These are phyloP conservation scores for Skeletonema menzelii DNA, from an alignment of 108 stramenopile genomes.

Conservation along the genomic window DNA sequence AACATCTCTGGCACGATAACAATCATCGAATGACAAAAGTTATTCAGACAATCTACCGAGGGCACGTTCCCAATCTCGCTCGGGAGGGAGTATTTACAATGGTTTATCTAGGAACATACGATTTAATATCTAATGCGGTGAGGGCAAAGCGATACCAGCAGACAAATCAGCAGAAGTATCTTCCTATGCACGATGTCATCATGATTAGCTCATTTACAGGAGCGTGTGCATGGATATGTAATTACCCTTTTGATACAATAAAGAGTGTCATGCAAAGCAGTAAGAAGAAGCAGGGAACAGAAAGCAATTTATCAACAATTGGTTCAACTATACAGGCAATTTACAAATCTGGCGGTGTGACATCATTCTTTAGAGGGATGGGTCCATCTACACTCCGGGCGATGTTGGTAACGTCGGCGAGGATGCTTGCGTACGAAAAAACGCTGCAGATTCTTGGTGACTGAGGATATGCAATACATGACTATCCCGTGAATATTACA, in stretches of 20 bases:
- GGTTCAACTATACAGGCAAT: not conserved
- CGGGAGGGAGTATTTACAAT: slow-evolving; percentile 57
- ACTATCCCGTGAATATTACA: too few species aligned
- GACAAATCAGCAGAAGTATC: not conserved
- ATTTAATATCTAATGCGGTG: slow-evolving; percentile 12
- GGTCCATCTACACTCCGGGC: slow-evolving; percentile 46
- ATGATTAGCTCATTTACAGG: slow-evolving; percentile 39
- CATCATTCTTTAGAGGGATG: slow-evolving; percentile 36
- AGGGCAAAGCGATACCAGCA: not conserved
- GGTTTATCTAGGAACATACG: slow-evolving; percentile 53
- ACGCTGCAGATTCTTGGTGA: slow-evolving; percentile 8
- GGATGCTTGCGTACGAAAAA: slow-evolving; percentile 53
- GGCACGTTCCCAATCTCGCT: slow-evolving; percentile 43
- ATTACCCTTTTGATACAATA: slow-evolving; percentile 47
- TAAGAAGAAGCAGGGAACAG: not conserved
- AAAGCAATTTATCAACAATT: not conserved
- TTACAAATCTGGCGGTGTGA: slow-evolving; percentile 6
- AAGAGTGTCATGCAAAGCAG: slow-evolving; percentile 39
- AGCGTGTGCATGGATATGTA: slow-evolving; percentile 38
- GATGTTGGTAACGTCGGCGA: slow-evolving; percentile 48
- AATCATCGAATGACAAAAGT: not conserved
- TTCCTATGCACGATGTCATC: slow-evolving; percentile 2
- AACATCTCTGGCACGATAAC: not conserved
- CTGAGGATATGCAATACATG: too few species aligned
- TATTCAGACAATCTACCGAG: slow-evolving; percentile 30